A percentile compares a stretch with the other conserved stretches of the same genome.
Evolutionary conservation across 1,284 basidiomycete genomes (phyloP).

Genomic region (Macrocybe sp.): DNA sequence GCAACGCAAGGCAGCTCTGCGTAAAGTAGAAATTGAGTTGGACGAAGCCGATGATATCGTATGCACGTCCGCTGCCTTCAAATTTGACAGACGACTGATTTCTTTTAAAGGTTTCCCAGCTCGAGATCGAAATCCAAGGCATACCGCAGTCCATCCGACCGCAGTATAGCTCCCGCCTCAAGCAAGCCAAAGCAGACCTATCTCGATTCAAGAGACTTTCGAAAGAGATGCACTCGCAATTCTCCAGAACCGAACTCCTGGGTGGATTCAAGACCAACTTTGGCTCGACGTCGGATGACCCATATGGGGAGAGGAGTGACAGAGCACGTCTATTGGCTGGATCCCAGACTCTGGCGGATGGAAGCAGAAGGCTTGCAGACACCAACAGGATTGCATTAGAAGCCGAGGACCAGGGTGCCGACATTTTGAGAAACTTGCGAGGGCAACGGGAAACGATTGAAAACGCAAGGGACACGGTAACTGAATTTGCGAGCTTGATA

Average conservation of each 20-base stretch:
- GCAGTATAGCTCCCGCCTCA: constrained; percentile 65
- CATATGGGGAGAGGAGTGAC: constrained; percentile 60
- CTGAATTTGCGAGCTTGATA: constrained; percentile 19
- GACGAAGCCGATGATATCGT: constrained; percentile 97
- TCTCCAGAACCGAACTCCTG: constrained; percentile 51
- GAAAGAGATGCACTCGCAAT: constrained; percentile 55
- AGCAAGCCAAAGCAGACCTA: constrained; percentile 65
- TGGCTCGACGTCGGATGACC: constrained; percentile 60
- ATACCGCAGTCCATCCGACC: constrained; percentile 80
- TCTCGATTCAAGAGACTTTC: constrained; percentile 71
- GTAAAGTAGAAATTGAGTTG: constrained; percentile 84
- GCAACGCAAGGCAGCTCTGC: constrained; percentile 76
- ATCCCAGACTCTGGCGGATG: constrained; percentile 65
- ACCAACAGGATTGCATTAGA: constrained; percentile 89
- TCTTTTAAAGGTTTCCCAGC: constrained; percentile 75
- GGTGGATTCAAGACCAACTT: no score
- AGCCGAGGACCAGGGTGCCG: constrained; percentile 90
- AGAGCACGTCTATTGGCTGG: constrained; percentile 70
- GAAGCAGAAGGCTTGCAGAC: constrained; percentile 70
- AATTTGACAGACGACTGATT: neutral
- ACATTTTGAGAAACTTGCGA: constrained; percentile 80
- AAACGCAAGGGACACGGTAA: constrained; percentile 80
- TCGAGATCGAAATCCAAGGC: constrained; percentile 93
- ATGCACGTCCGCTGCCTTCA: constrained; percentile 18
- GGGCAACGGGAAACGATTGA: constrained; percentile 92